Evolutionary conservation across 176 grass and related monocot genomes (phyloP).

Genomic region (Zoysia pacifica): DNA sequence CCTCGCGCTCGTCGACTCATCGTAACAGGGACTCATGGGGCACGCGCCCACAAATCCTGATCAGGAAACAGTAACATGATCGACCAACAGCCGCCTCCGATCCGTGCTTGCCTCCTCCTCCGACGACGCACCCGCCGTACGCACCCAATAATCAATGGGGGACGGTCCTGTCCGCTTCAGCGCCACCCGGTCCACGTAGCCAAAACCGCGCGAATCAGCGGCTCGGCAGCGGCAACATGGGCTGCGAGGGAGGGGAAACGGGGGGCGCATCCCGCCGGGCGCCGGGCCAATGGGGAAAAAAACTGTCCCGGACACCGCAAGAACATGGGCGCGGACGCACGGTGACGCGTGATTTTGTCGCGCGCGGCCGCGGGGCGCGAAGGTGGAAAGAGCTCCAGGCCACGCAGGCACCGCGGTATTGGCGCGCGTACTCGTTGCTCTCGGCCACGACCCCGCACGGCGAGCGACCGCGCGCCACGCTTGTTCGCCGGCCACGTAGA

Average conservation of each 20-base stretch:
- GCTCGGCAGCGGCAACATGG: not conserved
- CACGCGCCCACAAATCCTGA: not conserved
- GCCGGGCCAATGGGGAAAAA: not conserved
- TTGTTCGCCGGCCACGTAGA: not conserved
- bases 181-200: not conserved
- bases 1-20: not conserved
- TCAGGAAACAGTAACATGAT: not conserved
- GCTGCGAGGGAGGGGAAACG: not conserved
- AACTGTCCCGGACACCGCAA: not conserved
- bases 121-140: no score
- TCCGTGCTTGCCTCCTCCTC: no score
- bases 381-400: not conserved
- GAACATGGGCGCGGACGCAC: constrained; percentile 31
- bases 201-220: not conserved
- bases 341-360: constrained; percentile 29
- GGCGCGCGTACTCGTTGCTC: no score
- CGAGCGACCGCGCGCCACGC: not conserved
- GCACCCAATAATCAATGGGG: not conserved
- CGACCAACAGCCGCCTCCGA: not conserved
- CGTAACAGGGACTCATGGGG: not conserved
- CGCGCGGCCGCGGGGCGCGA: not conserved
- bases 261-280: not conserved
- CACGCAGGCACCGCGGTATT: not conserved
- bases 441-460: no score
- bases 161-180: not conserved